Evolutionary conservation across 495 filamentous ascomycete genomes (phyloP), one percentile per base, ranked within the genome.

Genomic region (Lichina pygmaea): DNA sequence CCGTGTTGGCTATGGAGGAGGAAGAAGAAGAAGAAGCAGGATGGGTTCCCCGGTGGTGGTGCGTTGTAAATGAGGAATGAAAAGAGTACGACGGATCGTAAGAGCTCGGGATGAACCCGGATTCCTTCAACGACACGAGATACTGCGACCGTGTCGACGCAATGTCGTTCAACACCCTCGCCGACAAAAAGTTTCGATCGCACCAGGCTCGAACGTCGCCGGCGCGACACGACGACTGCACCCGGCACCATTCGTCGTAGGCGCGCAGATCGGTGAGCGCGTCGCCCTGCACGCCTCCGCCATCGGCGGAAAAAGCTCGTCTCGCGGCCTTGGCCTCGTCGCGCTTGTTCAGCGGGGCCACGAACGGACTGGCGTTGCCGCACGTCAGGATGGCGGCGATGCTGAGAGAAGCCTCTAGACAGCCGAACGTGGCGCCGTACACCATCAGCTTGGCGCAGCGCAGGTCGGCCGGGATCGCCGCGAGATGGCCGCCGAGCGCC

Each of bases 401-500:
- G n/a, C 78, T 83, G 46, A 95, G 65, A 50, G 77, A 81, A 40
- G 86, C 68, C 51, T 92, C 81, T 12, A 95, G 73, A 51, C 84
- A 93, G 15, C 79, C 78, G 54, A 97, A 95, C 40, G 84, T 86
- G 2, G 83, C 78, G 12, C 89, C 91, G 51, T 91, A 93, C 12
- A 97, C 83, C 72, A 97, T 80, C 7, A 97, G 70, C 58, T 97
- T 97, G 15, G 78, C 79, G 57, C 82, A 93, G 9, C 91, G 74
- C 30, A 97, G 64, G 50, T 97, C 89, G 1, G 91, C 84, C 4
- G 89, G 89, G 38, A 97, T 93, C 75, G 91, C 78, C 36, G 85
- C 74, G 8, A 97, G 62, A 60, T 95, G 86, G 41, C 79, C 71
- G 37, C 89, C 89, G 0, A 97, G 73, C 0, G 84, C 84, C 0